Conservation (phyloP, 495 filamentous ascomycete genomes). For the Trichocladium antarcticum region DNA sequence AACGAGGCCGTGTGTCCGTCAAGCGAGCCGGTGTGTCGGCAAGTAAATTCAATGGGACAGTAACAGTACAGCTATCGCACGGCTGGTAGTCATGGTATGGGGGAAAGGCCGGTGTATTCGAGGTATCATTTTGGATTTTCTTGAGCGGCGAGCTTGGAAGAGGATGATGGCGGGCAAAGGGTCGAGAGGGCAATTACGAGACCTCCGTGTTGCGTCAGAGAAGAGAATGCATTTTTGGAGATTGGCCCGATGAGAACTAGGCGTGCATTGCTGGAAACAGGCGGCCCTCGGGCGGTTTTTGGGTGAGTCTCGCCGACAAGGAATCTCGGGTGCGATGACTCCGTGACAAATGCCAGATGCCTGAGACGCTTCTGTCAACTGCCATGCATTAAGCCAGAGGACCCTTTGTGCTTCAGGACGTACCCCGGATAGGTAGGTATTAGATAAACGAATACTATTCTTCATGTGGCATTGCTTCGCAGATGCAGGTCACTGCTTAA, state of each 20-base stretch:
- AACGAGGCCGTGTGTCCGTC: neutral
- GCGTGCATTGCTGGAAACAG: neutral
- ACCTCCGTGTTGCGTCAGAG: neutral
- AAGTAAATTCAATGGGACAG: conserved; percentile 1
- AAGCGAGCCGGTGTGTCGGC: neutral
- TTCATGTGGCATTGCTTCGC: no score
- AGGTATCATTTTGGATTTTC: conserved; percentile 50
- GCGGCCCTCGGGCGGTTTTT: neutral
- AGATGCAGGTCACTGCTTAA: no score
- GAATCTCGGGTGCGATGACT: no score
- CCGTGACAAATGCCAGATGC: no score
- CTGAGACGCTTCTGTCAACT: no score
- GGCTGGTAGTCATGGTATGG: conserved; percentile 18
- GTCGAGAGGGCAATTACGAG: conserved; percentile 4
- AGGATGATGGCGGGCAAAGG: neutral
- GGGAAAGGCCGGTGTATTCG: conserved; percentile 36
- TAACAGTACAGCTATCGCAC: conserved; percentile 14
- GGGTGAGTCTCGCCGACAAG: no score
- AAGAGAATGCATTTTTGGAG: conserved; percentile 1
- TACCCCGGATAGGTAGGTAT: no score
- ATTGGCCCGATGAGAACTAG: neutral
- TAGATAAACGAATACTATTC: no score
- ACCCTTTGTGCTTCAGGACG: no score
- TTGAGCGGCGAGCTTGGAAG: conserved; percentile 8
- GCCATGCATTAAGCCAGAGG: no score